phyloP scores from a whole-genome alignment of 768 basidiomycete species.

The Tylopilus balloui region DNA sequence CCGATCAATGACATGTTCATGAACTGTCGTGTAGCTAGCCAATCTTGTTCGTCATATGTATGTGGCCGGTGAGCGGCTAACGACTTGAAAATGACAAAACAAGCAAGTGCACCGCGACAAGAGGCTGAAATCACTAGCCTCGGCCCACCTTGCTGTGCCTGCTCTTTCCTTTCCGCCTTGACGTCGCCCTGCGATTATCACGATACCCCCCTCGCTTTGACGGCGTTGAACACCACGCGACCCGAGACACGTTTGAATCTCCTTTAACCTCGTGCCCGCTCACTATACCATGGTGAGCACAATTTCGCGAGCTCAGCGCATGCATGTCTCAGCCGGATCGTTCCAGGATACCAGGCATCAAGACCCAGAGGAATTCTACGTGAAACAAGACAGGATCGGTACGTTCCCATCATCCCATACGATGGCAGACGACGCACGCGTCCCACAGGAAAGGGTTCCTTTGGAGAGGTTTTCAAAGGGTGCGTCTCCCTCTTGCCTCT shows the following conservation, averaged over 20 bases:
- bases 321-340: constrained; percentile 7
- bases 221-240: constrained; percentile 13
- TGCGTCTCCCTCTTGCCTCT: constrained; percentile 32
- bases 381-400: constrained; percentile 98
- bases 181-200: constrained; percentile 6
- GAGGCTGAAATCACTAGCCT: constrained; percentile 4
- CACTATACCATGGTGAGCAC: constrained; percentile 19
- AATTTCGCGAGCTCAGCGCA: not conserved
- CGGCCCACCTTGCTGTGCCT: constrained; percentile 12
- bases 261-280: not conserved
- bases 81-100: constrained; percentile 30
- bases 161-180: constrained; percentile 5
- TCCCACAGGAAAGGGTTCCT: constrained; percentile 86
- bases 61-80: constrained; percentile 17
- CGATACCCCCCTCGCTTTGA: constrained; percentile 6
- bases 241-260: not conserved
- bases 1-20: not conserved
- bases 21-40: not conserved
- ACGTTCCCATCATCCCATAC: constrained; percentile 20
- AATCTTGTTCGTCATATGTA: too few relatives aligned
- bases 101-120: constrained; percentile 15
- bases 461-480: constrained; percentile 99
- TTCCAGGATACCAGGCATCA: constrained; percentile 61
- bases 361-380: constrained; percentile 97
- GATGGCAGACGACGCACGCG: constrained; percentile 17